Base-by-base conservation (phyloP, 1,139 yeast genomes). In the Wickerhamomyces sp. region DNA sequence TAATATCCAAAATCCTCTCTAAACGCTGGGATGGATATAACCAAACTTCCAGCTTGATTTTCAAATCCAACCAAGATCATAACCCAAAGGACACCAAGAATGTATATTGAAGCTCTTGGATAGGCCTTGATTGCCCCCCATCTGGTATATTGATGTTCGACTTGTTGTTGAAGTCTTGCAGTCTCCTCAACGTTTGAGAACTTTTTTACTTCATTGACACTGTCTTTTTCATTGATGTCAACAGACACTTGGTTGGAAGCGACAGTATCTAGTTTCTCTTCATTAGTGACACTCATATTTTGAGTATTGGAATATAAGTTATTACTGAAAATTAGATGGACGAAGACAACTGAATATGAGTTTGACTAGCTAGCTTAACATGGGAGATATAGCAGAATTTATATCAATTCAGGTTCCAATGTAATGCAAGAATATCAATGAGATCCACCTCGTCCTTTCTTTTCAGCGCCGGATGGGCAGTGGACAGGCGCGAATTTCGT, bases 1-100 rank as follows among this genome's bases (percentile, higher is more conserved):
- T 31, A 36, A 29, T 50, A 37, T 10, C 68, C 69, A 43, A 63
- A 65, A 45, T 64, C 65, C 49, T 56, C 34, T 52, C 68, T 56
- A 49, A 65, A 65, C 36, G 50, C 50, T n/a, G 57, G 56, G 37
- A 62, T 58, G 10, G 60, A 48, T 26, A 61, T 36, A 26, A 62
- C 62, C 23, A 51, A 50, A 32, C 63, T 60, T 39, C 61, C 60
- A 30, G 64, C 63, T 39, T 55, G 56, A 37, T 47, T 50, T 41
- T 62, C 66, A 45, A 54, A 61, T 31, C 52, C 52, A 44, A 40
- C 39, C 3, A 47, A 34, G 14, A 49, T 42, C 45, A 46, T 42
- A 6, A 43, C 41, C 51, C 51, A 50, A 9, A 44, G 29, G 8
- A 39, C 34, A 33, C 42, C 49, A 30, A 50, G 39, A 7, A 48